Conservation (phyloP, 495 filamentous ascomycete genomes). For the Penicillium salamii region DNA sequence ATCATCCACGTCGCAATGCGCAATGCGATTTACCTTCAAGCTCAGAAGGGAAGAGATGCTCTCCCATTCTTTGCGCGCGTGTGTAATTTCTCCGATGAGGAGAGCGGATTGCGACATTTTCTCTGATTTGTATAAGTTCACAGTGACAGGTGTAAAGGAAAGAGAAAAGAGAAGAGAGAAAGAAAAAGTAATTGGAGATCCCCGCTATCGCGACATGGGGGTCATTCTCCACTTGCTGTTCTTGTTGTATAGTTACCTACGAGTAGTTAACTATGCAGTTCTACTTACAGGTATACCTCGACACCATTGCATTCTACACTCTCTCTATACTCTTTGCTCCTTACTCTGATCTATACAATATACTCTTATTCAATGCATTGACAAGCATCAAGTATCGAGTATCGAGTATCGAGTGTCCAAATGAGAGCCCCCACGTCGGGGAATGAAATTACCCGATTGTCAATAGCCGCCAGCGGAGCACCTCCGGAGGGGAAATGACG, state of each 20-base stretch:
- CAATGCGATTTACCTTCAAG: slow-evolving; percentile 55
- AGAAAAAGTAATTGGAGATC: background rate
- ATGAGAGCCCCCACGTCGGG: slow-evolving; percentile 21
- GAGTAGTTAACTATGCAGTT: too few species aligned
- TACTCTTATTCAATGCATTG: too few species aligned
- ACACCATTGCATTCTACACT: too few species aligned
- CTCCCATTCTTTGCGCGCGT: slow-evolving; percentile 57
- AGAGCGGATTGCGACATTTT: slow-evolving; percentile 48
- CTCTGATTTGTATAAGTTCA: slow-evolving; percentile 11
- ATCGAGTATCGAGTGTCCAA: background rate
- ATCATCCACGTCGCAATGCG: background rate
- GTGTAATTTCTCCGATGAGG: slow-evolving; percentile 54
- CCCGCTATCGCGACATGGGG: slow-evolving; percentile 1
- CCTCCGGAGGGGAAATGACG: slow-evolving; percentile 23
- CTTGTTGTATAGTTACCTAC: background rate
- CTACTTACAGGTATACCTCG: too few species aligned
- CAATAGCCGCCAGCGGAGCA: slow-evolving; percentile 37
- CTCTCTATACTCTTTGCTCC: too few species aligned
- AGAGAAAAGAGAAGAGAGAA: background rate
- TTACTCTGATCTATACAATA: too few species aligned
- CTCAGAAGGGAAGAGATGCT: slow-evolving; percentile 47
- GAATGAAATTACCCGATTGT: slow-evolving; percentile 24
- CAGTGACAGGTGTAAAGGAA: slow-evolving; percentile 7
- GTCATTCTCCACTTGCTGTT: too few species aligned
- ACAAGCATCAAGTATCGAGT: too few species aligned